A percentile compares a stretch with the other conserved stretches of the same genome.
Evolutionary conservation across 139 green algal species (phyloP).

Genomic region (Chlorella ohadii): DNA sequence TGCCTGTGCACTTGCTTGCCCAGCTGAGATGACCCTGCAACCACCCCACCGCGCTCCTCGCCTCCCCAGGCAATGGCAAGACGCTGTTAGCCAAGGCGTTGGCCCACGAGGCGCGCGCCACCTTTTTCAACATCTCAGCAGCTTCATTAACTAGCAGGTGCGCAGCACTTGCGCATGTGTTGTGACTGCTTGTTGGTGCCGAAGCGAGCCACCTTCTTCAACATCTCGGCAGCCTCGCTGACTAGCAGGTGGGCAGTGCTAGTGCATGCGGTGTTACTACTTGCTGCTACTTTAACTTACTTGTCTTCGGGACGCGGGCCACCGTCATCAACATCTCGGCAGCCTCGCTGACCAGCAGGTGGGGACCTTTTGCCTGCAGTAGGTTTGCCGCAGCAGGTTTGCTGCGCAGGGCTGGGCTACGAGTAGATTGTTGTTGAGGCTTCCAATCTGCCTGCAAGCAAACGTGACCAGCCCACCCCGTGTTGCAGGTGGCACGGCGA

Average conservation of each 20-base stretch:
- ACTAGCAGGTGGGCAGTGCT: constrained; percentile 70
- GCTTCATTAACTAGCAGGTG: constrained; percentile 80
- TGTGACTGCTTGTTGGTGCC: no score
- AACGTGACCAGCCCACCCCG: constrained; percentile 57
- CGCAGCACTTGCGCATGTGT: no score
- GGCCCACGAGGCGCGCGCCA: constrained; percentile 66
- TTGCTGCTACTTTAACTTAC: no score
- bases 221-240: constrained; percentile 82
- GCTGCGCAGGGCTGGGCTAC: no score
- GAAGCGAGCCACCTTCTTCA: constrained; percentile 85
- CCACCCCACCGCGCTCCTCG: no score
- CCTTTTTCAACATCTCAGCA: constrained; percentile 91
- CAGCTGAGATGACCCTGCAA: no score
- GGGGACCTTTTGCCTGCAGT: no score
- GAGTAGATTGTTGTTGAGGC: neutral
- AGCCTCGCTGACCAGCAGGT: constrained; percentile 80
- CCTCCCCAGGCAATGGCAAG: constrained; percentile 40
- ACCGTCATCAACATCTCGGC: constrained; percentile 92
- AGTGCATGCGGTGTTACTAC: no score
- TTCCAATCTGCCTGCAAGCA: neutral
- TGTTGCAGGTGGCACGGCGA: constrained; percentile 90
- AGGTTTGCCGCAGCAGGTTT: no score
- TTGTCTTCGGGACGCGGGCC: no score
- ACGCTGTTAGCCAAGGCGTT: constrained; percentile 76
- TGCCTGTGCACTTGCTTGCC: no score